A percentile compares a stretch with the other conserved stretches of the same genome.
phyloP scores from a whole-genome alignment of 192 early-diverging fungal genomes.

The Allomyces macrogynus region DNA sequence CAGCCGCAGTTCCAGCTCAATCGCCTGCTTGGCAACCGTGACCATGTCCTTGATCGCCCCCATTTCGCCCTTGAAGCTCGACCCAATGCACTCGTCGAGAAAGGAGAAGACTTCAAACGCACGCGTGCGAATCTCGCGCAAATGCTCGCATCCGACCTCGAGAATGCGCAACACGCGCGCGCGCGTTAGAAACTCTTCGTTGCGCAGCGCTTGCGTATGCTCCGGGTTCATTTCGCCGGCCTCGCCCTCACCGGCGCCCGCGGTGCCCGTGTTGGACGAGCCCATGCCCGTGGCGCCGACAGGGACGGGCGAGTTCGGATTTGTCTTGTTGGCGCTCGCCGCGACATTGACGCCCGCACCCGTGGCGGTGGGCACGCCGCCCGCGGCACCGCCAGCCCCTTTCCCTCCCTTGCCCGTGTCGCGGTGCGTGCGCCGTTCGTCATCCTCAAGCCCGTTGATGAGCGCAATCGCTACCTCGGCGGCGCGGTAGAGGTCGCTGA shows the following conservation, averaged over 20 bases:
- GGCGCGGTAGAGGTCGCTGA: slow-evolving; percentile 4
- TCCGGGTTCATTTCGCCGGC: not conserved
- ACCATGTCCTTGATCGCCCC: slow-evolving; percentile 29
- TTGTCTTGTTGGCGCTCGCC: too few species aligned
- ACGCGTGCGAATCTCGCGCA: not conserved
- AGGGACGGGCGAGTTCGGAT: too few species aligned
- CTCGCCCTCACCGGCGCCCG: too few species aligned
- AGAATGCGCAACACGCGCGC: not conserved
- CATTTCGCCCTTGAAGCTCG: slow-evolving; percentile 29
- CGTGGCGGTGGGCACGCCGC: too few species aligned
- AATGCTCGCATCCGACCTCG: not conserved
- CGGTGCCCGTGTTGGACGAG: too few species aligned
- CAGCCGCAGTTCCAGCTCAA: slow-evolving; percentile 26
- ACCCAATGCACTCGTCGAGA: slow-evolving; percentile 32
- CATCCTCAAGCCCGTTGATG: not conserved
- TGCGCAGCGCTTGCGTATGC: not conserved
- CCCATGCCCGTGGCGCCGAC: too few species aligned
- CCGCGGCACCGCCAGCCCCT: too few species aligned
- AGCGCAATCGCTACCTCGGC: not conserved
- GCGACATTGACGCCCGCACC: too few species aligned
- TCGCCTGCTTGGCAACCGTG: slow-evolving; percentile 31
- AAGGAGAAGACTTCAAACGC: slow-evolving; percentile 28
- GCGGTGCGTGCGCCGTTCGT: not conserved
- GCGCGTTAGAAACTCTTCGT: not conserved
- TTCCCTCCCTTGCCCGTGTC: not conserved